Evolutionary conservation across 768 basidiomycete genomes (phyloP), one percentile per base, ranked within the genome.

Genomic region (Mycena rosella): DNA sequence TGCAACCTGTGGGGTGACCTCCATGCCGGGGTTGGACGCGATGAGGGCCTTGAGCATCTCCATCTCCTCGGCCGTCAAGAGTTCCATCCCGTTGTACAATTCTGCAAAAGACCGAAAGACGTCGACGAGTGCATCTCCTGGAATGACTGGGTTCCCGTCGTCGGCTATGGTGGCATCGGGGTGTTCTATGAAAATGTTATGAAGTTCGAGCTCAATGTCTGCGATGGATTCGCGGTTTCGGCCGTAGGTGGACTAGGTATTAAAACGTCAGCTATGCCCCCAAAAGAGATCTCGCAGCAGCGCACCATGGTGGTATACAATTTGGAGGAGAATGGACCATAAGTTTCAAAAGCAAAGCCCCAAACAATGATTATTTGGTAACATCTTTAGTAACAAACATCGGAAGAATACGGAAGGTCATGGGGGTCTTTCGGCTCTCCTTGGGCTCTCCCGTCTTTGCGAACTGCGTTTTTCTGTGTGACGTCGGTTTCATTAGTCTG

Each of bases 181-280:
- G 73, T 94, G 91, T 36, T 86, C 82, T 62, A 83, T 80, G 75
- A 95, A 93, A 68, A 95, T 87, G 60, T 84, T 83, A 76, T 88
- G 77, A 34, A 94, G 87, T 74, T 90, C 86, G 69, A 86, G 83
- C 75, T 93, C 88, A 65, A 94, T 89, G 79, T 90, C 89, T 59
- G 83, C 85, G 49, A 93, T 84, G 45, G 91, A 92, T 75, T 92
- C 87, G 75, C 91, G 85, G 79, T 86, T 87, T 67, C 92, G 85
- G 61, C 90, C 91, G 70, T 84, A 82, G 5, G n/a, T 61, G n/a
- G 64, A 58, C 68, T 69, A 34, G n/a, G n/a, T n/a, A n/a, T n/a
- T 18, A 34, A 56, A n/a, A 18, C 36, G 42, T 68, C 26, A 63
- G 67, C 17, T 24, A 45, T 52, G 40, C 56, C 34, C 32, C 32